Conservation (phyloP, 768 basidiomycete species). For the Termitomyces sp. region DNA sequence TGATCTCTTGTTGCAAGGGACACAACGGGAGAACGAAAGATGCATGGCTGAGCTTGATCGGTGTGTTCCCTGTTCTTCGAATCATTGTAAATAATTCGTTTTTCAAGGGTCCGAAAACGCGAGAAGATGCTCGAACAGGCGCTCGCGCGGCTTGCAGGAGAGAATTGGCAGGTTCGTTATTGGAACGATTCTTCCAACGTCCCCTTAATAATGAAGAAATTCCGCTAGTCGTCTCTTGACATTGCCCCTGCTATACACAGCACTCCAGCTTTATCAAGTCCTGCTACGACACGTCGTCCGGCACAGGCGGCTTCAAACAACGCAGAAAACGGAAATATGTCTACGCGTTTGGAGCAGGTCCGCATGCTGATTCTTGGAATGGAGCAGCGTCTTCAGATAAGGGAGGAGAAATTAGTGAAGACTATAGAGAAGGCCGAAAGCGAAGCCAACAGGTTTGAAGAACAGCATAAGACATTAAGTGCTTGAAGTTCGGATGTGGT, state of each 20-base stretch:
- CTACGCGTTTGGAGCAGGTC: slow-evolving; percentile 18
- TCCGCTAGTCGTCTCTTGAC: slow-evolving; percentile 28
- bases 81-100: not conserved
- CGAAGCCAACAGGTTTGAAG: slow-evolving; percentile 15
- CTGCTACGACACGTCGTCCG: slow-evolving; percentile 30
- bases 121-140: slow-evolving; percentile 78
- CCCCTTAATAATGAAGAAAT: not conserved
- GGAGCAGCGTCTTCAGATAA: slow-evolving; percentile 21
- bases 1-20: slow-evolving; percentile 74
- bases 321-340: slow-evolving; percentile 2
- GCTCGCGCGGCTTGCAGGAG: slow-evolving; percentile 65
- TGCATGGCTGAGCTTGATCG: slow-evolving; percentile 80
- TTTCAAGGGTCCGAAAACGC: slow-evolving; percentile 53
- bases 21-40: slow-evolving; percentile 82
- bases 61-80: slow-evolving; percentile 31
- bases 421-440: slow-evolving; percentile 18
- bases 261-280: slow-evolving; percentile 27
- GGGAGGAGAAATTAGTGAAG: slow-evolving; percentile 19
- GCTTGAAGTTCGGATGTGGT: not conserved
- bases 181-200: slow-evolving; percentile 10
- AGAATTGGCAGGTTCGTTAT: slow-evolving; percentile 74
- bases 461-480: slow-evolving; percentile 11
- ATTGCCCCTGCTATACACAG: slow-evolving; percentile 23
- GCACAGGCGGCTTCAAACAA: slow-evolving; percentile 10
- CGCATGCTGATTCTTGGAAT: slow-evolving; percentile 21